Percentiles rank a stretch among this genome's conserved stretches.
phyloP scores from a whole-genome alignment of 176 grass and related monocot genomes.

The Zizania latifolia region DNA sequence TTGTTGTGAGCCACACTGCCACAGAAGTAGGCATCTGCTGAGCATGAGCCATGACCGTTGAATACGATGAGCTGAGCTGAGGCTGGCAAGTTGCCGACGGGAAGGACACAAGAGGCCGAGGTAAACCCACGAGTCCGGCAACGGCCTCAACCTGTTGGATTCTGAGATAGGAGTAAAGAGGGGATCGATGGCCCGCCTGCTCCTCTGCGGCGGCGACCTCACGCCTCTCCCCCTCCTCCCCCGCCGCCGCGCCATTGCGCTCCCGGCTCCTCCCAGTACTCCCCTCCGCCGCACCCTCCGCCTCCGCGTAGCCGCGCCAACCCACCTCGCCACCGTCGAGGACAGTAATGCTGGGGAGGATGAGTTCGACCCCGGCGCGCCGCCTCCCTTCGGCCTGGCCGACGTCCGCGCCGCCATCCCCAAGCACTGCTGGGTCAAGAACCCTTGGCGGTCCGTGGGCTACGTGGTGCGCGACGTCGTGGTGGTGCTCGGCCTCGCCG shows the following conservation, averaged over 20 bases:
- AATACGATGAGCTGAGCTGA: too few relatives aligned
- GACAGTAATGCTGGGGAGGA: neutral
- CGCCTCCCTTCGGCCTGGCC: constrained; percentile 60
- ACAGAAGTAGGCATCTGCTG: too few relatives aligned
- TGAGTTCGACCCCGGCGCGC: constrained; percentile 50
- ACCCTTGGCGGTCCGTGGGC: constrained; percentile 60
- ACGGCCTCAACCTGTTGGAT: too few relatives aligned
- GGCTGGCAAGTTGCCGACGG: too few relatives aligned
- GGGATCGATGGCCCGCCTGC: constrained; percentile 61
- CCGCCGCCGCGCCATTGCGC: constrained; percentile 28
- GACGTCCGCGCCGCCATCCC: constrained; percentile 75
- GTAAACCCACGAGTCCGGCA: too few relatives aligned
- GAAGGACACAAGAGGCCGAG: too few relatives aligned
- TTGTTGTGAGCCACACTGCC: too few relatives aligned
- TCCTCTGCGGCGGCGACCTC: constrained; percentile 46
- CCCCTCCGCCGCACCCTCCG: neutral
- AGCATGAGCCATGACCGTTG: too few relatives aligned
- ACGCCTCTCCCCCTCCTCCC: constrained; percentile 23
- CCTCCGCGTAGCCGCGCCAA: constrained; percentile 19
- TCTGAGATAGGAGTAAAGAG: too few relatives aligned
- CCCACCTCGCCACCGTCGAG: constrained; percentile 15
- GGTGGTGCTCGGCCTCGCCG: constrained; percentile 49
- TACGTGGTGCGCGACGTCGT: constrained; percentile 59
- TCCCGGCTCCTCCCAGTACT: neutral
- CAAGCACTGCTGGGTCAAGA: constrained; percentile 73